Base-by-base conservation (phyloP, 345 rosid species). In the Citropsis articulata region DNA sequence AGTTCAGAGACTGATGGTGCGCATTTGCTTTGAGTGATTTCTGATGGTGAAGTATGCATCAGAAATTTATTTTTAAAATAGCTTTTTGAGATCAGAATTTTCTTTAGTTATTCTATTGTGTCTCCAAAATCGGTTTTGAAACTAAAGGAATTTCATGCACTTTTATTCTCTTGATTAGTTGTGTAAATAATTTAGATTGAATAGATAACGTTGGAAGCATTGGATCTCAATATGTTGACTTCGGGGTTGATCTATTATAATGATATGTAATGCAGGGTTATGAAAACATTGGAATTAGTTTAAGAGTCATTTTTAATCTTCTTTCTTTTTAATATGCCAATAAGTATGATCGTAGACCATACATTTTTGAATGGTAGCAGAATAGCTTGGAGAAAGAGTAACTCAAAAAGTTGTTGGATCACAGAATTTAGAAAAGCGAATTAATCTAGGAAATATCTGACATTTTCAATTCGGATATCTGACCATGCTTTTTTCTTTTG, bases 1-100 rank as follows among this genome's bases (percentile, higher is more conserved):
- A 63, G 80, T 94, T 77, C 88, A 90, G 81, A 92, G 88, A 83
- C 78, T 96, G 71, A 84, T 90, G 98, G 99, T 96, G 81, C 53
- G 91, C 40, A 40, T 71, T 77, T 77, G 30, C 70, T 45, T 75
- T 60, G 30, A 38, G 62, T 77, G 66, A 66, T 70, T 50, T 77
- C 31, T 57, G 61, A 60, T 71, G 33, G 33, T 61, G 19, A 73
- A 62, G 28, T 64, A 40, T 66, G 18, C 2, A 48, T 33, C 24
- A 14, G 36, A 63, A 16, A 61, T 50, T 53, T 61, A 59, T 73
- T 72, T 45, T 72, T 55, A 30, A 30, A 30, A 55, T 57, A 38
- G 21, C 21, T 13, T 55, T 38, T 31, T 64, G 40, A 21, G 9
- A 64, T 45, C 27, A 16, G 35, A 45, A 48, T 45, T 42, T 45